Percentiles rank a stretch among this genome's conserved stretches.
Evolutionary conservation across 352 stramenopile species (phyloP).

Genomic region (Halophytophthora batemanensis): DNA sequence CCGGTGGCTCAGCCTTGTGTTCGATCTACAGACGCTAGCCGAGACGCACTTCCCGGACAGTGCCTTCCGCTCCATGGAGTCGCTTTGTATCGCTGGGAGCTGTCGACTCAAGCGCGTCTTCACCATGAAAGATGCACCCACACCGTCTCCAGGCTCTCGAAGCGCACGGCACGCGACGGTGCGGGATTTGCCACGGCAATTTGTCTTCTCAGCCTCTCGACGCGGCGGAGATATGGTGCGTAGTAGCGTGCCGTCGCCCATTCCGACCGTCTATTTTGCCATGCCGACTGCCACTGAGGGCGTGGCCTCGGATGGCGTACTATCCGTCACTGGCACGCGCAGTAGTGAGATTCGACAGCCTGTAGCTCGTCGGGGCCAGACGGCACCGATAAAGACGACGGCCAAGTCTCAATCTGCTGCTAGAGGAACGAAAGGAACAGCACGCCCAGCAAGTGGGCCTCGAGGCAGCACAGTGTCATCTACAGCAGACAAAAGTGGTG

Average conservation of each 20-base stretch:
- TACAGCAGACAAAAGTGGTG: neutral
- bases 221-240: slow-evolving; percentile 2
- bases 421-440: slow-evolving; percentile 2
- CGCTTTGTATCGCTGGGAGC: slow-evolving; percentile 63
- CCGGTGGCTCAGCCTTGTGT: slow-evolving; percentile 75
- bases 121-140: slow-evolving; percentile 81
- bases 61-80: slow-evolving; percentile 75
- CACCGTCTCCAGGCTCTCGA: slow-evolving; percentile 14
- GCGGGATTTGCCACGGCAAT: slow-evolving; percentile 64
- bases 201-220: slow-evolving; percentile 46
- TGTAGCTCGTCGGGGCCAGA: slow-evolving; percentile 13
- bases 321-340: slow-evolving; percentile 5
- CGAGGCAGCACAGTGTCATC: neutral
- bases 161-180: slow-evolving; percentile 20
- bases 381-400: slow-evolving; percentile 7
- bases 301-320: neutral
- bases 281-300: slow-evolving; percentile 2
- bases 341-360: slow-evolving; percentile 1
- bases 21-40: slow-evolving; percentile 65
- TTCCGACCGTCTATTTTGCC: slow-evolving; percentile 62
- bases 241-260: slow-evolving; percentile 14
- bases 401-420: slow-evolving; percentile 3
- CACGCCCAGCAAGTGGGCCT: slow-evolving; percentile 3
- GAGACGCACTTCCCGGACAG: slow-evolving; percentile 51
- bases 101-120: slow-evolving; percentile 82